These are phyloP conservation scores for Coccinonectria pachysandricola DNA, from an alignment of 2,329 filamentous ascomycete species.

Conservation along the genomic window DNA sequence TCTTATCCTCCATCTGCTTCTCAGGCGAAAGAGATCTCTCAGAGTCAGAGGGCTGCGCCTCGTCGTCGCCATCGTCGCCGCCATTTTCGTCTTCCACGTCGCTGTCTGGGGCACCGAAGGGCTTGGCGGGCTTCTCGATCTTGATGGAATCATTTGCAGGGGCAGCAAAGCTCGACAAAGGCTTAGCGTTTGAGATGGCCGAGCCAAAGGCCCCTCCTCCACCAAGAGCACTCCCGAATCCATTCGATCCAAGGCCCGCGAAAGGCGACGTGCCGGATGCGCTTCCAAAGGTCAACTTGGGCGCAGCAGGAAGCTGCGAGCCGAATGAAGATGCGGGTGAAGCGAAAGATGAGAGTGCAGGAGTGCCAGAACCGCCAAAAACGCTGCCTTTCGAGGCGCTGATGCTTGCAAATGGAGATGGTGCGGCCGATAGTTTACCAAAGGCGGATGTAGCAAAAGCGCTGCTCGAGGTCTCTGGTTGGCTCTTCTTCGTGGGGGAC, in stretches of 20 bases:
- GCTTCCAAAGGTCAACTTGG: conserved; percentile 41
- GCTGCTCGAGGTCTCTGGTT: conserved; percentile 38
- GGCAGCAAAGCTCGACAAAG: conserved; percentile 60
- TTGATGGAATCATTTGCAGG: conserved; percentile 38
- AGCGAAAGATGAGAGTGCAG: conserved; percentile 24
- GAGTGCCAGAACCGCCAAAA: conserved; percentile 37
- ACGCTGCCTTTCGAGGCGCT: conserved; percentile 36
- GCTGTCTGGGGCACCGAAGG: conserved; percentile 68
- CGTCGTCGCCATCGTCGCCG: conserved; percentile 28
- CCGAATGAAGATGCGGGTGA: conserved; percentile 18
- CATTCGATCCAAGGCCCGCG: conserved; percentile 30
- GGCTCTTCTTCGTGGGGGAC: conserved; percentile 16
- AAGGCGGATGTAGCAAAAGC: conserved; percentile 62
- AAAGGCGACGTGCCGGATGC: conserved; percentile 36
- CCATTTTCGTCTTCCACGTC: conserved; percentile 43
- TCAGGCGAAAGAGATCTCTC: conserved; percentile 37
- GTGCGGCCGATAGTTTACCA: conserved; percentile 51
- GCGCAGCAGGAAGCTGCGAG: conserved; percentile 21
- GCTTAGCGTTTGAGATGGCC: conserved; percentile 29
- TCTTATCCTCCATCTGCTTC: conserved; percentile 52
- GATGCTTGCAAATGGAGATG: conserved; percentile 54
- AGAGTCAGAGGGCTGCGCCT: conserved; percentile 34
- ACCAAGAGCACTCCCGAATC: conserved; percentile 38
- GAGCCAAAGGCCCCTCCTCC: conserved; percentile 30
- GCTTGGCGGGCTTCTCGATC: conserved; percentile 53